A percentile compares a stretch with the other conserved stretches of the same genome.
phyloP scores from a whole-genome alignment of 306 rosid genomes.

The Quercus alba region DNA sequence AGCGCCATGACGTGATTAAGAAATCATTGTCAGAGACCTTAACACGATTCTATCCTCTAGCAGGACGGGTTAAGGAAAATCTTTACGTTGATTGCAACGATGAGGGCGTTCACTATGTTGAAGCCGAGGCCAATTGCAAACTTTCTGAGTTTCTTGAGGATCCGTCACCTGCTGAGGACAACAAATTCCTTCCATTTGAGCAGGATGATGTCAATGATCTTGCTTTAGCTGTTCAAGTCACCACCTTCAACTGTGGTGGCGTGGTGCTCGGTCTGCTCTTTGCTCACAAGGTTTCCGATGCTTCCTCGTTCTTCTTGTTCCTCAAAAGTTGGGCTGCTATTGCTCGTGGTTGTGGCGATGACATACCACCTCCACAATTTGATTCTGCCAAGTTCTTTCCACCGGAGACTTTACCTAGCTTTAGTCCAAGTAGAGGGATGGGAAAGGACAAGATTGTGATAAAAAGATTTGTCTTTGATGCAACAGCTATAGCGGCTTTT shows the following conservation, averaged over 20 bases:
- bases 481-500: slow-evolving; percentile 31
- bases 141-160: slow-evolving; percentile 30
- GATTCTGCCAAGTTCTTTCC: slow-evolving; percentile 51
- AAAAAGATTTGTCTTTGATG: slow-evolving; percentile 50
- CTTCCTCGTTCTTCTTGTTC: slow-evolving; percentile 32
- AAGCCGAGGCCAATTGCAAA: slow-evolving; percentile 33
- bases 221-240: slow-evolving; percentile 47
- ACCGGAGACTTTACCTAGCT: slow-evolving; percentile 8
- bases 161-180: slow-evolving; percentile 36
- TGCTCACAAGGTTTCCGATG: slow-evolving; percentile 57
- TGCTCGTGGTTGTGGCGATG: slow-evolving; percentile 11
- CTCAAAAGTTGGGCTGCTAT: slow-evolving; percentile 41
- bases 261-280: slow-evolving; percentile 42
- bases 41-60: slow-evolving; percentile 40
- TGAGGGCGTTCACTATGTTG: slow-evolving; percentile 39
- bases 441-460: slow-evolving; percentile 26
- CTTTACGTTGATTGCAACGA: slow-evolving; percentile 38
- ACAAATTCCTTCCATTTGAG: slow-evolving; percentile 42
- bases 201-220: slow-evolving; percentile 25
- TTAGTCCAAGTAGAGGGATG: slow-evolving; percentile 4
- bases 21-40: slow-evolving; percentile 41
- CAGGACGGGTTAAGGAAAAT: slow-evolving; percentile 27
- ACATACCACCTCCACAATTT: slow-evolving; percentile 26
- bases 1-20: slow-evolving; percentile 28
- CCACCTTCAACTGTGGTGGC: slow-evolving; percentile 51